Evolutionary conservation across 2,329 filamentous ascomycete genomes (phyloP).

Genomic region (Trichoderma aggressivum): DNA sequence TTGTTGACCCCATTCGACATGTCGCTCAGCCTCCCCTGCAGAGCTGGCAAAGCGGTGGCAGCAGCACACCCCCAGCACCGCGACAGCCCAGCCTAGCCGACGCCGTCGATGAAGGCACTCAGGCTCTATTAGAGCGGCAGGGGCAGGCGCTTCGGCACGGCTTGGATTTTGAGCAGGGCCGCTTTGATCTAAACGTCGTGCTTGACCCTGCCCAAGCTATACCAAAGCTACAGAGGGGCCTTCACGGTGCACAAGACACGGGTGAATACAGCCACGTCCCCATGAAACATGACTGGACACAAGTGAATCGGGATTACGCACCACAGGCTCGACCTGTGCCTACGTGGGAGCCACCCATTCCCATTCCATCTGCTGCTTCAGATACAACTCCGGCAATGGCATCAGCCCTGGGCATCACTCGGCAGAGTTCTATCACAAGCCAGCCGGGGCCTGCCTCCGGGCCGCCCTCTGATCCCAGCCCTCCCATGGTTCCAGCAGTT

Average conservation of each 20-base stretch:
- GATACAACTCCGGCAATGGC: neutral
- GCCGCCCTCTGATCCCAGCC: constrained; percentile 44
- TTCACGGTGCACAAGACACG: constrained; percentile 47
- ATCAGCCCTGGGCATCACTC: neutral
- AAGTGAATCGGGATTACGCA: constrained; percentile 25
- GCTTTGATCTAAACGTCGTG: constrained; percentile 70
- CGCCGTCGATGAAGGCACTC: constrained; percentile 8
- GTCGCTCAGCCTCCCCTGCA: neutral
- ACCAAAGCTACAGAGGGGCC: constrained; percentile 49
- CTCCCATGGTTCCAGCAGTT: neutral
- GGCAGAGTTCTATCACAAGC: constrained; percentile 31
- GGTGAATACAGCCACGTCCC: constrained; percentile 43
- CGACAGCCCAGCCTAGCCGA: neutral
- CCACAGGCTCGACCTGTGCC: neutral
- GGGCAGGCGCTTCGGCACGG: constrained; percentile 50
- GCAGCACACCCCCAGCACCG: neutral
- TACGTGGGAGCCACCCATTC: constrained; percentile 1
- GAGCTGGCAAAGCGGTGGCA: constrained; percentile 8
- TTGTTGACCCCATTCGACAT: neutral
- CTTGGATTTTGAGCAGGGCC: constrained; percentile 61
- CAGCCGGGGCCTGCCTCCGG: constrained; percentile 52
- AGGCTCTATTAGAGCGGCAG: constrained; percentile 42
- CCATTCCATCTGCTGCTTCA: neutral
- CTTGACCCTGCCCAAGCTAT: constrained; percentile 56
- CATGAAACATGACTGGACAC: constrained; percentile 51